Evolutionary conservation across 2,329 filamentous ascomycete genomes (phyloP), one percentile per base, ranked within the genome.

Genomic region (Cordyceps javanica): DNA sequence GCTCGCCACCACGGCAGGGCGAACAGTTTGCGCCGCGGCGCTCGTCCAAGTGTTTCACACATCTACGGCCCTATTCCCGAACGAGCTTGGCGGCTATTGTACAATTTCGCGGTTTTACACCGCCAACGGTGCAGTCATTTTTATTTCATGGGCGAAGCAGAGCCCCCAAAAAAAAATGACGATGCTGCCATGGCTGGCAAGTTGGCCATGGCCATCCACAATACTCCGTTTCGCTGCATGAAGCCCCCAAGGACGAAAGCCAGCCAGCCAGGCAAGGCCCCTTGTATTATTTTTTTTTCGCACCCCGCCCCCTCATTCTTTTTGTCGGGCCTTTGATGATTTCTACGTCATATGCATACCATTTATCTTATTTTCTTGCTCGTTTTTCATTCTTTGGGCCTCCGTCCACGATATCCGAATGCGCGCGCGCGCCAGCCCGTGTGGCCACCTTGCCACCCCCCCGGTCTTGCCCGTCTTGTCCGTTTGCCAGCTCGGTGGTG

Each of bases 31-130:
- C n/a, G n/a, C n/a, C n/a, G 13, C 26, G 4, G 7, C 13, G 7
- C 21, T 19, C 23, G 48, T n/a, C 3, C 34, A 32, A 2, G 23
- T 53, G 26, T 53, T 34, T 44, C 38, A 44, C 1, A n/a, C 30
- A 55, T 48, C 42, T 36, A 28, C 25, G 5, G 10, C n/a, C 39
- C 42, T 28, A 48, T 48, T 36, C 53, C 53, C 53, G 36, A 55
- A 39, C 42, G 10, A 48, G 53, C 41, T 25, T 55, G 53, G 53
- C 44, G 42, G 53, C 53, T 25, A 55, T 55, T 55, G 32, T 48
- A 19, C 32, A 25, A 45, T 55, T 32, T n/a, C 6, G 5, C 34
- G n/a, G 21, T 19, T 41, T 55, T 41, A 36, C 42, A 55, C 53
- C 42, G 53, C 53, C 19, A 38, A 36, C n/a, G 39, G 6, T 19